Evolutionary conservation across 352 stramenopile genomes (phyloP).

Genomic region (Poterioochromonas sp.): DNA sequence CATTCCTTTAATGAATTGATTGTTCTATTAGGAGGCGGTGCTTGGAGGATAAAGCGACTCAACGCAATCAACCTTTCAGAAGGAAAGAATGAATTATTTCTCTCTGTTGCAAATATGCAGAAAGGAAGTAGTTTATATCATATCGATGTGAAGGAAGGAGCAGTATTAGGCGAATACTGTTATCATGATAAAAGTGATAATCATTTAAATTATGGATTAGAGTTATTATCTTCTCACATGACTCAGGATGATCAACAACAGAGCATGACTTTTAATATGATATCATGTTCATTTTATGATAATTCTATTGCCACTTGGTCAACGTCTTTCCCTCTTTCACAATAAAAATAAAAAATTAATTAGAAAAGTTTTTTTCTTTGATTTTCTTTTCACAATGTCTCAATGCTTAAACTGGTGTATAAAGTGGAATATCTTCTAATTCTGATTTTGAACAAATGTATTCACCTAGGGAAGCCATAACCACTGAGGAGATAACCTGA

Average conservation of each 20-base stretch:
- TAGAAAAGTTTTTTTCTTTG: neutral
- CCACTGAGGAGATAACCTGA: conserved; percentile 12
- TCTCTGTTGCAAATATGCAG: neutral
- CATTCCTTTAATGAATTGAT: too few relatives aligned
- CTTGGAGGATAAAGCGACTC: neutral
- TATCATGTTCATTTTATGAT: too few relatives aligned
- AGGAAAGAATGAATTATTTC: neutral
- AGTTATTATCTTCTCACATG: too few relatives aligned
- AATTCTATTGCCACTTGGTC: too few relatives aligned
- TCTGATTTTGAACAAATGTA: conserved; percentile 12
- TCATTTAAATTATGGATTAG: neutral
- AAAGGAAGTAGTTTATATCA: neutral
- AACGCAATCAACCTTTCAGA: neutral
- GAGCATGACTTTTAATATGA: too few relatives aligned
- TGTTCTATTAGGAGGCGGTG: neutral
- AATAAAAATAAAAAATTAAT: neutral
- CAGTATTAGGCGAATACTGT: neutral
- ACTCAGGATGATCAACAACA: too few relatives aligned
- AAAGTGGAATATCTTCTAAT: conserved; percentile 28
- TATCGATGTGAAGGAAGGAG: neutral
- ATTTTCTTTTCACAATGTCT: too few relatives aligned
- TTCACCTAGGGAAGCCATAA: conserved; percentile 27
- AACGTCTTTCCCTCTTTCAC: neutral
- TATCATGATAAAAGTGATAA: neutral
- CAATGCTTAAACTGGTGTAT: neutral